Evolutionary conservation across 352 stramenopile genomes (phyloP).

Genomic region (Pilasporangium apinafurcum): DNA sequence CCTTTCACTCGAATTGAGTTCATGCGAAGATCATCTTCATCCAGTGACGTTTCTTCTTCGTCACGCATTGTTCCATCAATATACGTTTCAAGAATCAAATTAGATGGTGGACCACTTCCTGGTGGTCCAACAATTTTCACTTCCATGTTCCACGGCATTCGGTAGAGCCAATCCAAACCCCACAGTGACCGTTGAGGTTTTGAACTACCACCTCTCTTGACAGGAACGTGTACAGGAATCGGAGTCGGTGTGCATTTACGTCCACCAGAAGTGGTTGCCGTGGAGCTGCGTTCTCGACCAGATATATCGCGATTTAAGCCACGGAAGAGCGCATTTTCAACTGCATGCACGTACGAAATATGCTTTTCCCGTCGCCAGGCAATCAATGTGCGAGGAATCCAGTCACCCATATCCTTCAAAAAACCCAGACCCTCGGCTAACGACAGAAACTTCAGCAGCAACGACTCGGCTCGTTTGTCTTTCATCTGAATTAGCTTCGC

Average conservation of each 20-base stretch:
- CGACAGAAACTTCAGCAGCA: conserved; percentile 82
- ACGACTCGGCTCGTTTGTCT: conserved; percentile 71
- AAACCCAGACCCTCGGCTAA: conserved; percentile 74
- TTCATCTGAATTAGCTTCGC: conserved; percentile 72
- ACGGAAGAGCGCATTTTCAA: conserved; percentile 79
- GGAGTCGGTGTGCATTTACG: conserved; percentile 61
- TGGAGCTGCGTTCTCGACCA: conserved; percentile 52
- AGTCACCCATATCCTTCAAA: conserved; percentile 72
- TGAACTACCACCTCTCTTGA: conserved; percentile 65
- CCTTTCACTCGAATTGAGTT: conserved; percentile 87
- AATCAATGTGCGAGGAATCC: conserved; percentile 71
- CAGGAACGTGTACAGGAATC: conserved; percentile 80
- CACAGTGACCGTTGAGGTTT: conserved; percentile 73
- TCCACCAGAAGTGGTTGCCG: conserved; percentile 14
- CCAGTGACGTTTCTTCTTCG: conserved; percentile 51
- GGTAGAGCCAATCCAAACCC: conserved; percentile 85
- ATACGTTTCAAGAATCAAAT: conserved; percentile 84
- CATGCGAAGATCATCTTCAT: conserved; percentile 79
- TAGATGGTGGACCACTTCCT: conserved; percentile 77
- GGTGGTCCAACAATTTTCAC: conserved; percentile 86
- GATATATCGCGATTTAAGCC: conserved; percentile 75
- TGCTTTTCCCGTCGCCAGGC: conserved; percentile 80
- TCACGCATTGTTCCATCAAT: conserved; percentile 78
- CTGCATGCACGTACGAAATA: conserved; percentile 78
- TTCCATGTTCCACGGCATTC: conserved; percentile 90